These are phyloP conservation scores for Arthrobotrys megalospora DNA, from an alignment of 2,329 filamentous ascomycete genomes.

Conservation along the genomic window DNA sequence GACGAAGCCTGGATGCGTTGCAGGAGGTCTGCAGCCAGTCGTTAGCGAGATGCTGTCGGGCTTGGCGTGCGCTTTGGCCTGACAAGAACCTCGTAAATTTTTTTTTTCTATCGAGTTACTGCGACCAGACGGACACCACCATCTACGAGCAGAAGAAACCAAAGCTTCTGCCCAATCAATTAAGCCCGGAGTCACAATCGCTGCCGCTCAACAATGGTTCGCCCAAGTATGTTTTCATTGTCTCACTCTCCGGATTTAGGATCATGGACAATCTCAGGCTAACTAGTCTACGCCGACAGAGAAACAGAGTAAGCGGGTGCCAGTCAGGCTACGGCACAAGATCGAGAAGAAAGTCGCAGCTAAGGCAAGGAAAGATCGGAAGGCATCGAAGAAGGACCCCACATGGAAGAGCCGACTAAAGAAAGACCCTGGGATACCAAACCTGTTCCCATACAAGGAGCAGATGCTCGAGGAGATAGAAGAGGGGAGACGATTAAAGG, in stretches of 20 bases:
- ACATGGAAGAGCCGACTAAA: slow-evolving; percentile 96
- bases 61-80: slow-evolving; percentile 32
- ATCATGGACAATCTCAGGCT: slow-evolving; percentile 36
- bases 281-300: slow-evolving; percentile 72
- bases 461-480: slow-evolving; percentile 95
- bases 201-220: slow-evolving; percentile 63
- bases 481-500: slow-evolving; percentile 84
- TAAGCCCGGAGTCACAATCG: not conserved
- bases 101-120: slow-evolving; percentile 39
- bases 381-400: slow-evolving; percentile 94
- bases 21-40: slow-evolving; percentile 33
- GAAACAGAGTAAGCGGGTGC: slow-evolving; percentile 92
- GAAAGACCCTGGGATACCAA: slow-evolving; percentile 98
- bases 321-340: slow-evolving; percentile 91
- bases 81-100: slow-evolving; percentile 10
- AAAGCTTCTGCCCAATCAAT: slow-evolving; percentile 25
- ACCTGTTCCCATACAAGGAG: slow-evolving; percentile 97
- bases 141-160: slow-evolving; percentile 28
- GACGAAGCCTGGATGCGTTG: slow-evolving; percentile 21
- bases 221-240: slow-evolving; percentile 62
- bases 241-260: slow-evolving; percentile 24
- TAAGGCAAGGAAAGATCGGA: slow-evolving; percentile 91
- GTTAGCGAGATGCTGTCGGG: slow-evolving; percentile 27
- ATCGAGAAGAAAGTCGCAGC: slow-evolving; percentile 92
- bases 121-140: slow-evolving; percentile 32